Percentiles rank a stretch among this genome's conserved stretches.
Evolutionary conservation across 208 protist species (phyloP).

Genomic region (Spongospora subterranea): DNA sequence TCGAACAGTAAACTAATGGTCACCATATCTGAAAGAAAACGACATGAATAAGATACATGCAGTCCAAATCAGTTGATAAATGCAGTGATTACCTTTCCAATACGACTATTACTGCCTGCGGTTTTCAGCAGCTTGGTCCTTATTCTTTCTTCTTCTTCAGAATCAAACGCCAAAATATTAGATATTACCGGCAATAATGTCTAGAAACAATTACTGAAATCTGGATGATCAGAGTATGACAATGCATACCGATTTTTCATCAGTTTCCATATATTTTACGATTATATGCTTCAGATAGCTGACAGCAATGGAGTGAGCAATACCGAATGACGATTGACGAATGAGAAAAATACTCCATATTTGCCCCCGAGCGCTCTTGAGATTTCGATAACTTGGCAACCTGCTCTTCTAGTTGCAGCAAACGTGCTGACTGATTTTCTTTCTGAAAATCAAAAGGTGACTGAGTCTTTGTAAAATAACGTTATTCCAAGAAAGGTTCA

Average conservation of each 20-base stretch:
- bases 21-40: constrained; percentile 15
- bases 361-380: constrained; percentile 21
- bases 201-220: background rate
- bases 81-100: no score
- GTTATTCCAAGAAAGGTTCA: background rate
- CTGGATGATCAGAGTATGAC: background rate
- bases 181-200: constrained; percentile 24
- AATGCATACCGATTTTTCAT: background rate
- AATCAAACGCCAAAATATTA: constrained; percentile 48
- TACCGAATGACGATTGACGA: background rate
- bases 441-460: background rate
- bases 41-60: no score
- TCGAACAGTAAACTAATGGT: background rate
- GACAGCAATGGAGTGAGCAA: background rate
- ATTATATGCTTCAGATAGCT: constrained; percentile 49
- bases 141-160: constrained; percentile 12
- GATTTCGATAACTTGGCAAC: constrained; percentile 9
- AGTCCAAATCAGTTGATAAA: no score
- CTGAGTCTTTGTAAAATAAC: background rate
- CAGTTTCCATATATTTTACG: constrained; percentile 45
- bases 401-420: background rate
- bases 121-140: background rate
- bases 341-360: background rate
- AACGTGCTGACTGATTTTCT: background rate
- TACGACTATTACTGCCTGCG: no score